Evolutionary conservation across 2,329 filamentous ascomycete genomes (phyloP).

Genomic region (Alternaria longipes): DNA sequence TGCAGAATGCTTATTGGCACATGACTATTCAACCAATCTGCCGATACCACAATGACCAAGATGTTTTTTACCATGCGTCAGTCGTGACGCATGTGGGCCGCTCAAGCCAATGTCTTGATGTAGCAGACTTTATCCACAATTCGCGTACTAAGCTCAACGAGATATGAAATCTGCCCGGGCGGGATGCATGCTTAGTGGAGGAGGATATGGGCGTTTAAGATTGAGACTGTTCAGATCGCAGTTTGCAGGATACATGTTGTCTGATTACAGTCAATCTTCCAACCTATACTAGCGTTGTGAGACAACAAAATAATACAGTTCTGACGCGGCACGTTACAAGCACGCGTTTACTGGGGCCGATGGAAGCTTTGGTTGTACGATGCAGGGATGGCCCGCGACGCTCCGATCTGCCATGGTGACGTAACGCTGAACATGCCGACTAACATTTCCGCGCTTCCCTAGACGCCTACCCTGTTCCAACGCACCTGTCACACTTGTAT

Average conservation of each 20-base stretch:
- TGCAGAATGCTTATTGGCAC: not conserved
- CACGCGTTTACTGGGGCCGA: slow-evolving; percentile 6
- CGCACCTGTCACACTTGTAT: slow-evolving; percentile 3
- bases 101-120: not conserved
- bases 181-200: not conserved
- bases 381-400: slow-evolving; percentile 2
- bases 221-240: not conserved
- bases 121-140: not conserved
- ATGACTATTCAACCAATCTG: not conserved
- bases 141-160: not conserved
- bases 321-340: not conserved
- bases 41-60: not conserved
- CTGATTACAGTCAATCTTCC: not conserved
- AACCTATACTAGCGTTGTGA: not conserved
- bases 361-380: slow-evolving; percentile 26
- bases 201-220: not conserved
- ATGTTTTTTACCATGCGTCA: not conserved
- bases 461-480: slow-evolving; percentile 1
- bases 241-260: not conserved
- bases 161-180: not conserved
- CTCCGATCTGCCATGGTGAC: slow-evolving; percentile 19
- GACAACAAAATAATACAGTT: not conserved
- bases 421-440: slow-evolving; percentile 26
- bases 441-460: slow-evolving; percentile 27
- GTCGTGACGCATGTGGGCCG: not conserved